Conservation (phyloP, 306 rosid species). For the Vigna reflexopilosa region DNA sequence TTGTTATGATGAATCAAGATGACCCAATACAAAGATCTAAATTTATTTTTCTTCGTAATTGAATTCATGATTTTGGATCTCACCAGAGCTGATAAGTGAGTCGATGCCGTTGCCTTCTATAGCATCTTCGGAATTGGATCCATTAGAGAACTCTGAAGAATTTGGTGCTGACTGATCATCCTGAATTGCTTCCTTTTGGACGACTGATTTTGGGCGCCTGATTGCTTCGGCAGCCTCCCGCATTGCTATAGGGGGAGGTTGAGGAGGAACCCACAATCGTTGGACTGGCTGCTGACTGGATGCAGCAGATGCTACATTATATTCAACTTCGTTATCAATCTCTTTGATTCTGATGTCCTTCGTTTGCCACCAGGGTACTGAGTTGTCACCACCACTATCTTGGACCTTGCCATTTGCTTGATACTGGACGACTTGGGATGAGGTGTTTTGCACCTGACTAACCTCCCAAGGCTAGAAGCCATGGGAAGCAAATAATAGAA, state of each 20-base stretch:
- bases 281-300: constrained; percentile 54
- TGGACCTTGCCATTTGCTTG: constrained; percentile 56
- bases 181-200: constrained; percentile 52
- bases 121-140: constrained; percentile 63
- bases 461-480: constrained; percentile 83
- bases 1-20: constrained; percentile 21
- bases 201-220: constrained; percentile 63
- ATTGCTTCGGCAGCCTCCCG: constrained; percentile 93
- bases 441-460: constrained; percentile 54
- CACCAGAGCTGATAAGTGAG: constrained; percentile 51
- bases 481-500: constrained; percentile 40
- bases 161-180: constrained; percentile 50
- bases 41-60: constrained; percentile 31
- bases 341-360: constrained; percentile 62
- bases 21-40: constrained; percentile 7
- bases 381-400: constrained; percentile 56
- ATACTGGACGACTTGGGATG: constrained; percentile 53
- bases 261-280: constrained; percentile 87
- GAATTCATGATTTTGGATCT: constrained; percentile 51
- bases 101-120: constrained; percentile 11
- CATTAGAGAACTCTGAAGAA: constrained; percentile 56
- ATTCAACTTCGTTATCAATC: constrained; percentile 53
- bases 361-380: constrained; percentile 67
- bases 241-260: constrained; percentile 78
- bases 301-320: constrained; percentile 45